Base-by-base conservation (phyloP, 2,329 filamentous ascomycete genomes). In the Apiospora kogelbergensis region DNA sequence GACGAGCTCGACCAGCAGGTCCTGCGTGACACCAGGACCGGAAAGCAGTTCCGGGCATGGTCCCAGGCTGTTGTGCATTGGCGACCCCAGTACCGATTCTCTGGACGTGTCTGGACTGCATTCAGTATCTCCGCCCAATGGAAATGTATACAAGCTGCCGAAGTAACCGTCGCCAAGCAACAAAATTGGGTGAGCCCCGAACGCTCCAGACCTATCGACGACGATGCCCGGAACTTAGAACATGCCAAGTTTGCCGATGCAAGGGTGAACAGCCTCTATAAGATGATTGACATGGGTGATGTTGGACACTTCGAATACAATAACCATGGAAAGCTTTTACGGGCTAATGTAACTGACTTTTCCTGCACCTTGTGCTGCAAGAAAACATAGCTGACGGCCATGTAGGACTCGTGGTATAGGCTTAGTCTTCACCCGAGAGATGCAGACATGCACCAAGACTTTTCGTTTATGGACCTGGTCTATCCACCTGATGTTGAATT, bases 221-320 rank as follows among this genome's bases (percentile, higher is more conserved):
- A 67, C 15, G 60, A 33, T 22, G 40, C 33, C 24, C 37, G 65
- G 30, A 48, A 30, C 20, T 11, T 63, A 11, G 66, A 70, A 24
- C 60, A 67, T 24, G 66, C 46, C 63, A 70, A 63, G 7, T 65
- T 70, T 33, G n/a, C 63, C 10, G 60, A 70, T 44, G 63, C 63
- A 37, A 65, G 66, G 15, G 15, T 70, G 10, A 65, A 44, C 33
- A 66, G 66, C 22, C 57, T 70, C 4, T 63, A 70, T 22, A 65
- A 68, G 46, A 68, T 70, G 68, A 68, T 70, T 30, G 66, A 70
- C 10, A 70, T 70, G 68, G 63, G 68, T 22, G 68, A 70, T 15
- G 68, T 70, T 24, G 68, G 68, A 1, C 63, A 63, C 15, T 70
- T 70, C 37, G 68, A 70, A 40, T 70, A 70, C 41, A 60, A 33